phyloP scores from a whole-genome alignment of 441 rosid genomes.

The Erodium trifolium region DNA sequence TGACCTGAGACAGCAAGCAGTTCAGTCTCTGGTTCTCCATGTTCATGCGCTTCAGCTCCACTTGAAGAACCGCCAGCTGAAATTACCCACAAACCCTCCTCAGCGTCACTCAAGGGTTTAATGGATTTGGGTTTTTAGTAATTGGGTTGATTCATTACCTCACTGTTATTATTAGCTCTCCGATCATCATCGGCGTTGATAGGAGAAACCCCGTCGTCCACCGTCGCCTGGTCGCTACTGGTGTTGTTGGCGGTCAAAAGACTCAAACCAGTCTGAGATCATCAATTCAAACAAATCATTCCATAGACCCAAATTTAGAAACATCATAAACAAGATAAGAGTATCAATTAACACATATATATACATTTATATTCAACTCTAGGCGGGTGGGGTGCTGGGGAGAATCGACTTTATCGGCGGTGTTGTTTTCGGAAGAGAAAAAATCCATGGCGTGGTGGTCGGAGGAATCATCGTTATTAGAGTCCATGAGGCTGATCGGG shows the following conservation, averaged over 20 bases:
- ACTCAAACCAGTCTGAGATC: slow-evolving; percentile 57
- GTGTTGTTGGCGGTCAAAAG: slow-evolving; percentile 67
- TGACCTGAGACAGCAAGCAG: slow-evolving; percentile 65
- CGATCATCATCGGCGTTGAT: slow-evolving; percentile 28
- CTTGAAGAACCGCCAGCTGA: slow-evolving; percentile 52
- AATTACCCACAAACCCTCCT: neutral
- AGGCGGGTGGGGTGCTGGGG: slow-evolving; percentile 15
- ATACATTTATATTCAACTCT: slow-evolving; percentile 51
- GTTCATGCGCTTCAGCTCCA: slow-evolving; percentile 59
- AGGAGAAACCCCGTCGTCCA: too few relatives aligned
- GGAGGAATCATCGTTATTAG: too few relatives aligned
- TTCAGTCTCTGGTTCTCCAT: slow-evolving; percentile 56
- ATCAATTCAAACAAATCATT: neutral
- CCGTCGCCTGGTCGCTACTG: too few relatives aligned
- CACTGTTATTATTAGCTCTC: slow-evolving; percentile 30
- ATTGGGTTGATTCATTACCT: slow-evolving; percentile 31
- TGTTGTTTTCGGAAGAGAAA: slow-evolving; percentile 29
- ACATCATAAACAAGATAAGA: too few relatives aligned
- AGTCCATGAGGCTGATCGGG: too few relatives aligned
- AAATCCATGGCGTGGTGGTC: slow-evolving; percentile 53
- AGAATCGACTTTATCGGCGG: neutral
- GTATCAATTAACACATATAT: slow-evolving; percentile 1
- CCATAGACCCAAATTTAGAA: too few relatives aligned
- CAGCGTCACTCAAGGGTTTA: too few relatives aligned
- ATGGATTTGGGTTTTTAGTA: too few relatives aligned